A percentile compares a stretch with the other conserved stretches of the same genome.
Conservation (phyloP, 176 grass and related monocot species). For the Phoenix dactylifera region DNA sequence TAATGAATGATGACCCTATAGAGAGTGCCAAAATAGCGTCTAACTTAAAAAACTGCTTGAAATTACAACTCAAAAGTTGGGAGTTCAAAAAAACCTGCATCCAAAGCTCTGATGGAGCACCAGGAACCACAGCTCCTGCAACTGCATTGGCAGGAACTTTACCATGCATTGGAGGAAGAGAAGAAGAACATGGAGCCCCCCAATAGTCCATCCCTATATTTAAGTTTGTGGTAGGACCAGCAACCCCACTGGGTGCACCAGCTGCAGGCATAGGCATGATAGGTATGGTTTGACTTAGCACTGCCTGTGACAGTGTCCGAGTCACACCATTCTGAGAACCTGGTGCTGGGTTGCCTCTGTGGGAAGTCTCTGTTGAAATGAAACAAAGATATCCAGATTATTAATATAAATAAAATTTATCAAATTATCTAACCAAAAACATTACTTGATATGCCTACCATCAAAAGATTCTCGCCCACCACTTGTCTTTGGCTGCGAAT, state of each 20-base stretch:
- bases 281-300: constrained; percentile 44
- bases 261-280: constrained; percentile 45
- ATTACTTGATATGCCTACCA: constrained; percentile 29
- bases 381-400: constrained; percentile 16
- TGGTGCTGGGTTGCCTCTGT: constrained; percentile 25
- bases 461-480: constrained; percentile 34
- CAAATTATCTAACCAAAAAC: constrained; percentile 1
- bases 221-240: constrained; percentile 59
- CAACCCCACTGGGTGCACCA: constrained; percentile 45
- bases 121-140: constrained; percentile 21
- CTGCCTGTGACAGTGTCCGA: constrained; percentile 34
- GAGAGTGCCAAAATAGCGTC: no score
- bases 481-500: constrained; percentile 58
- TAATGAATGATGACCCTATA: no score
- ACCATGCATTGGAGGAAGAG: constrained; percentile 35
- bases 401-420: constrained; percentile 5
- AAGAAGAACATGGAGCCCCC: constrained; percentile 45
- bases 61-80: neutral
- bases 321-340: constrained; percentile 46
- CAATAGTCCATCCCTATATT: constrained; percentile 86
- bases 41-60: neutral
- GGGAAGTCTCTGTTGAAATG: constrained; percentile 22
- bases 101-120: constrained; percentile 35
- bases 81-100: constrained; percentile 19
- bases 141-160: constrained; percentile 33